Conservation (phyloP, 2,329 filamentous ascomycete species). For the Colletotrichum sp. region DNA sequence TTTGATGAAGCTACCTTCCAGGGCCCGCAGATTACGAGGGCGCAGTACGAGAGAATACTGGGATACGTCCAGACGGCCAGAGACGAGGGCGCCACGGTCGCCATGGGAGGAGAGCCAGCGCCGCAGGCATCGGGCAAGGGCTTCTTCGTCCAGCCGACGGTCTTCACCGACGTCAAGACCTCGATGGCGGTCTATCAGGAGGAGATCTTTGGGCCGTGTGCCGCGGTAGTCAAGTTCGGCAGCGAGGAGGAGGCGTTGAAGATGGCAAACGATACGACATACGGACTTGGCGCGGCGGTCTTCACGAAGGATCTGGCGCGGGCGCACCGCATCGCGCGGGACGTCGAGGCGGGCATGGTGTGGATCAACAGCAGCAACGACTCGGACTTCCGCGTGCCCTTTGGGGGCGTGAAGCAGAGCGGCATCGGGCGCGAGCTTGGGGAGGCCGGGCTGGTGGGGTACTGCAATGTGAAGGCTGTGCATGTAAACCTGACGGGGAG, state of each 20-base stretch:
- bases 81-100: conserved; percentile 63
- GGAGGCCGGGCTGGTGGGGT: conserved; percentile 31
- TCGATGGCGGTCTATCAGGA: conserved; percentile 30
- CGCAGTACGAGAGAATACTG: conserved; percentile 69
- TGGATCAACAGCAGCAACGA: conserved; percentile 44
- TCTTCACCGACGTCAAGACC: conserved; percentile 31
- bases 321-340: conserved; percentile 46
- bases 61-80: conserved; percentile 70
- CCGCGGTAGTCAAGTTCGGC: conserved; percentile 30
- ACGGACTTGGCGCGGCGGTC: conserved; percentile 60
- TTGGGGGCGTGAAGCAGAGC: conserved; percentile 38
- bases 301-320: conserved; percentile 59
- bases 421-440: conserved; percentile 35
- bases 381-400: conserved; percentile 33
- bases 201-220: conserved; percentile 37
- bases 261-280: conserved; percentile 49
- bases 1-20: conserved; percentile 69
- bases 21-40: conserved; percentile 70
- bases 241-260: conserved; percentile 36
- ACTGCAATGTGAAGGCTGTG: conserved; percentile 32
- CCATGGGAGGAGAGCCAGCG: conserved; percentile 39
- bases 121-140: conserved; percentile 51
- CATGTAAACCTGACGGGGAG: conserved; percentile 31
- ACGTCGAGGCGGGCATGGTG: conserved; percentile 58
- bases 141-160: conserved; percentile 32